Conservation (phyloP, 805 yeast species). For the Dipodascopsis tothii region DNA sequence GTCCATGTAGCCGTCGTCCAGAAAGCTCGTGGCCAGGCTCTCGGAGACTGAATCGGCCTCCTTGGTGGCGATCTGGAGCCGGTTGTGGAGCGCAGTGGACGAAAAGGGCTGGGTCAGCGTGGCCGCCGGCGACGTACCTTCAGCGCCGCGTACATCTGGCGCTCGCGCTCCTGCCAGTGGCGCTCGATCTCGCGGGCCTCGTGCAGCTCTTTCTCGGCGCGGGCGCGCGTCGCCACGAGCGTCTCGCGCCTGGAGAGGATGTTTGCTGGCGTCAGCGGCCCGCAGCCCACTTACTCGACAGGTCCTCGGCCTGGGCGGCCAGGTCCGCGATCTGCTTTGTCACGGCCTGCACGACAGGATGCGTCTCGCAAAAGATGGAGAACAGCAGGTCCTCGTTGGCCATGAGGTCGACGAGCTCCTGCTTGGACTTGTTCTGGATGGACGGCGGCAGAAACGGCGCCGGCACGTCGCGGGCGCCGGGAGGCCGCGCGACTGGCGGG, state of each 20-base stretch:
- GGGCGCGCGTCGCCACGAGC: slow-evolving; percentile 2
- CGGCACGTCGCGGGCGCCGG: no score
- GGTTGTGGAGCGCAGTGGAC: slow-evolving; percentile 3
- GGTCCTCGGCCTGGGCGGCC: slow-evolving; percentile 3
- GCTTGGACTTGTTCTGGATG: background rate
- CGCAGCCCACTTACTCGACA: background rate
- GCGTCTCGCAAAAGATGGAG: slow-evolving; percentile 1
- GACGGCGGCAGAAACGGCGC: background rate
- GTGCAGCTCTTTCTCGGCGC: slow-evolving; percentile 4
- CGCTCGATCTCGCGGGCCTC: slow-evolving; percentile 11
- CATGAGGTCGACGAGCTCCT: background rate
- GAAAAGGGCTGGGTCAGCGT: slow-evolving; percentile 4
- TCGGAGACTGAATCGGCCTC: slow-evolving; percentile 34
- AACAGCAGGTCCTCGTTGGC: background rate
- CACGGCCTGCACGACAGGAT: slow-evolving; percentile 9
- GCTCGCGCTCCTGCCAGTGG: slow-evolving; percentile 8
- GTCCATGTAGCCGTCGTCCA: slow-evolving; percentile 18
- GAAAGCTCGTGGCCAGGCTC: slow-evolving; percentile 32
- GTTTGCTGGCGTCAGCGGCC: background rate
- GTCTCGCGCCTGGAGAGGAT: slow-evolving; percentile 5
- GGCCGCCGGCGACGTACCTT: background rate
- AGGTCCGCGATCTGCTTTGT: slow-evolving; percentile 4
- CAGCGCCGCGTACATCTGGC: slow-evolving; percentile 8
- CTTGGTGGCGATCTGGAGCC: slow-evolving; percentile 10
- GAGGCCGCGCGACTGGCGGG: no score